Percentiles rank a stretch among this genome's conserved stretches.
Evolutionary conservation across 306 rosid species (phyloP).

Genomic region (Acmispon strigosus): DNA sequence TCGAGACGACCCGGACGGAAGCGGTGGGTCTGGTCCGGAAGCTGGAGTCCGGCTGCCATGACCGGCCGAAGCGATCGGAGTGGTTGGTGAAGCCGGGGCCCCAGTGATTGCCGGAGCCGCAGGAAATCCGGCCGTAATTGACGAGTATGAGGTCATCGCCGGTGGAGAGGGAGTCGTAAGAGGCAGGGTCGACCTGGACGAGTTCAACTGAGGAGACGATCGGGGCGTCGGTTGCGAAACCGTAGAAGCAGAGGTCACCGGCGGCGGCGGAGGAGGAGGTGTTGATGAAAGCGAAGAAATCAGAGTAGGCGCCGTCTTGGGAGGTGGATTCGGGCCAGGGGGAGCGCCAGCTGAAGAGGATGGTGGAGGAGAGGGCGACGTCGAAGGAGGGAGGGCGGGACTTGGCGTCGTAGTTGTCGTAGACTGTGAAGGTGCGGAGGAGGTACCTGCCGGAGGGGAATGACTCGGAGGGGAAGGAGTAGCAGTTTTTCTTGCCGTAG

Average conservation of each 20-base stretch:
- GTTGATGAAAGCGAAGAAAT: conserved; percentile 49
- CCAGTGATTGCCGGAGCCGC: conserved; percentile 56
- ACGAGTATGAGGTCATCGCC: conserved; percentile 41
- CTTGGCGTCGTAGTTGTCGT: conserved; percentile 88
- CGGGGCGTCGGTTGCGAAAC: conserved; percentile 87
- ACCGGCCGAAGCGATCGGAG: conserved; percentile 60
- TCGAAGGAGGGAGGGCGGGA: conserved; percentile 86
- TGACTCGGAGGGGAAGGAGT: conserved; percentile 38
- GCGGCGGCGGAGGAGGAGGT: conserved; percentile 24
- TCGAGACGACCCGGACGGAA: conserved; percentile 20
- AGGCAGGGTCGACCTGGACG: conserved; percentile 54
- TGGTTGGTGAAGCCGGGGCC: conserved; percentile 78
- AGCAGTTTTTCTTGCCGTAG: conserved; percentile 87
- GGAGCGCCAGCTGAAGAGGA: conserved; percentile 86
- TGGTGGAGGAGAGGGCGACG: conserved; percentile 58
- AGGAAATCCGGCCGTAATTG: conserved; percentile 73
- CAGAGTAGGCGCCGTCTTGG: conserved; percentile 74
- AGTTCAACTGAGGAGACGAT: conserved; percentile 65
- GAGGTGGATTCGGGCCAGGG: conserved; percentile 68
- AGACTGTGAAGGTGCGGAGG: conserved; percentile 78
- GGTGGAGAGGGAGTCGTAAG: conserved; percentile 38
- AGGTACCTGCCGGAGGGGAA: conserved; percentile 64
- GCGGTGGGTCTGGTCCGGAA: conserved; percentile 15
- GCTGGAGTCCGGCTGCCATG: conserved; percentile 62
- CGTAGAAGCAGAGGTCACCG: conserved; percentile 77